Conservation (phyloP, 2,329 filamentous ascomycete species). For the Rhynchosporium agropyri region DNA sequence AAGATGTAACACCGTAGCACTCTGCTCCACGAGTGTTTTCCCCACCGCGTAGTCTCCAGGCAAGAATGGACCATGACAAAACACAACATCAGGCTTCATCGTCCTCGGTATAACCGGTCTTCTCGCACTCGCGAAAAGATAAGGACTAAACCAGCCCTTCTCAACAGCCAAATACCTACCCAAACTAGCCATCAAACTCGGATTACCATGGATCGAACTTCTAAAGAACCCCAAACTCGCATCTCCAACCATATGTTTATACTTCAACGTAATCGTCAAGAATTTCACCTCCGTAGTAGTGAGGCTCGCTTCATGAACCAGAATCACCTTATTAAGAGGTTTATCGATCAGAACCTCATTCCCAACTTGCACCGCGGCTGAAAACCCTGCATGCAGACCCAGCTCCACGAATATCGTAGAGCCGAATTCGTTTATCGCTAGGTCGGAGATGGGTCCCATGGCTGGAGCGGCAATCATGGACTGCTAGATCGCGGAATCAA, state of each 20-base stretch:
- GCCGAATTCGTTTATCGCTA: constrained; percentile 23
- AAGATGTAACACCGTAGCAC: constrained; percentile 26
- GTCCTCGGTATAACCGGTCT: constrained; percentile 26
- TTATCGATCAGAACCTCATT: constrained; percentile 24
- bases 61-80: constrained; percentile 27
- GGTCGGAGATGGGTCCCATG: constrained; percentile 25
- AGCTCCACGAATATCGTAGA: constrained; percentile 25
- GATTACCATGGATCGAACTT: constrained; percentile 24
- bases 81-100: constrained; percentile 26
- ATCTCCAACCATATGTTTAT: constrained; percentile 25
- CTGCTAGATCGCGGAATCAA: constrained; percentile 25
- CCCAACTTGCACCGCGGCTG: constrained; percentile 21
- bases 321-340: constrained; percentile 26
- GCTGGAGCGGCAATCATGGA: constrained; percentile 22
- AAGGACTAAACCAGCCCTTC: constrained; percentile 27
- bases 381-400: constrained; percentile 23
- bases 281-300: constrained; percentile 23
- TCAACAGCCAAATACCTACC: constrained; percentile 23
- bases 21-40: constrained; percentile 27
- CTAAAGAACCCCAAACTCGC: constrained; percentile 26
- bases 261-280: constrained; percentile 28
- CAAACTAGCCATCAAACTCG: constrained; percentile 26
- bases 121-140: constrained; percentile 27
- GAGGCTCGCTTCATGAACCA: constrained; percentile 23
- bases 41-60: constrained; percentile 24